Conservation (phyloP, 805 yeast species). For the Ogataea haglerorum region DNA sequence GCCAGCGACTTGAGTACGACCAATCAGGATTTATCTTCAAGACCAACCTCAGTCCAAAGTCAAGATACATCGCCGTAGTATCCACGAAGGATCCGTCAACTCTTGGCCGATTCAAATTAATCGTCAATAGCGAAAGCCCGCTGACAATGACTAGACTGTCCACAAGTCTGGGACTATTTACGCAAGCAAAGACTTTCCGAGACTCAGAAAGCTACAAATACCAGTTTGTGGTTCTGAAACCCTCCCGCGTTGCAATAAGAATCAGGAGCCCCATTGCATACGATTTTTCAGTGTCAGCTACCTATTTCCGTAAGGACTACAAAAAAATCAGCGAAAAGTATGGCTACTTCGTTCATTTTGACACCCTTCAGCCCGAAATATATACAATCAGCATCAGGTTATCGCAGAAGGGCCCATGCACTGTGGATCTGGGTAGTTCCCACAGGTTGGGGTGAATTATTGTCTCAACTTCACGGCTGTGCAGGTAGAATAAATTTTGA, state of each 20-base stretch:
- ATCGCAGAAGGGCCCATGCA: not conserved
- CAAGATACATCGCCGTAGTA: constrained; percentile 42
- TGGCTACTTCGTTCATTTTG: constrained; percentile 1
- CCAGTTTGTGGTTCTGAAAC: constrained; percentile 2
- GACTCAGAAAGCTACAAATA: not conserved
- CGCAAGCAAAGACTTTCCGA: not conserved
- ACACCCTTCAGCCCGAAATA: not conserved
- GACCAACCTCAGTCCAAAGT: constrained; percentile 30
- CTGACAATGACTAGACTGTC: constrained; percentile 9
- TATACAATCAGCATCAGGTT: not conserved
- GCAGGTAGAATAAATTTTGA: constrained; percentile 2
- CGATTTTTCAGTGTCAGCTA: not conserved
- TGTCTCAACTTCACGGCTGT: constrained; percentile 1
- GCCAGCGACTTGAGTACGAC: constrained; percentile 34
- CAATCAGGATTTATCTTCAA: constrained; percentile 23
- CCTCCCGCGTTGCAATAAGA: not conserved
- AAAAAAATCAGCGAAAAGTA: not conserved
- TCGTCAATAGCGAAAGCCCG: constrained; percentile 24
- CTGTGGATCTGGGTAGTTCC: constrained; percentile 5
- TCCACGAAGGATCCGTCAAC: constrained; percentile 42
- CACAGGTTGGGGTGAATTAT: not conserved
- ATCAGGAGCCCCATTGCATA: not conserved
- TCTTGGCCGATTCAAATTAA: constrained; percentile 31
- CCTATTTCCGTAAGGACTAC: not conserved
- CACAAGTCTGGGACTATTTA: constrained; percentile 13